phyloP scores from a whole-genome alignment of 2,329 filamentous ascomycete species.

The Leptographium flavum region DNA sequence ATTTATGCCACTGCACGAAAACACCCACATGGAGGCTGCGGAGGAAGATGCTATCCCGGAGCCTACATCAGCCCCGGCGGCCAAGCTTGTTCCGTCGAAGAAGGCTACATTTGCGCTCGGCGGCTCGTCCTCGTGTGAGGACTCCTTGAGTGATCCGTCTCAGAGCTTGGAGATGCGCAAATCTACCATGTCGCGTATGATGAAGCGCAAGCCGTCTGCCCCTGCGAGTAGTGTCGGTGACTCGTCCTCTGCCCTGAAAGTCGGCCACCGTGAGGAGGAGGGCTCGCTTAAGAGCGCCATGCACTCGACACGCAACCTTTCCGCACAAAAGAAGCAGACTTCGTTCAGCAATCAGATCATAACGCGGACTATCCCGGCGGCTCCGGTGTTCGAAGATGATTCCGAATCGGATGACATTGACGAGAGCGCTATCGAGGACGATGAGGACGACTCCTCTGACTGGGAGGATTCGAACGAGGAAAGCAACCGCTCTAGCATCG shows the following conservation, averaged over 20 bases:
- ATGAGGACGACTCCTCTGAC: slow-evolving; percentile 54
- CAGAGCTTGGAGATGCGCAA: slow-evolving; percentile 32
- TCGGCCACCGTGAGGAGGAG: slow-evolving; percentile 52
- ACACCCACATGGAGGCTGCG: neutral
- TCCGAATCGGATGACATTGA: slow-evolving; percentile 57
- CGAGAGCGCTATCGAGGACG: slow-evolving; percentile 73
- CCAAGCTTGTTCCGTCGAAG: slow-evolving; percentile 56
- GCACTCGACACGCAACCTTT: slow-evolving; percentile 28
- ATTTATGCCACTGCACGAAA: neutral
- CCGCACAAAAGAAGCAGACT: slow-evolving; percentile 54
- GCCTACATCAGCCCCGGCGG: slow-evolving; percentile 36
- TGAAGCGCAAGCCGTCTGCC: slow-evolving; percentile 13
- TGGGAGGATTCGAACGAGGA: slow-evolving; percentile 46
- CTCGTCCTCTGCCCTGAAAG: neutral
- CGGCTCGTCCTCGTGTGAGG: slow-evolving; percentile 66
- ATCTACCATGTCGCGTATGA: slow-evolving; percentile 18
- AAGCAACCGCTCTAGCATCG: slow-evolving; percentile 68
- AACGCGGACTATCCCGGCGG: slow-evolving; percentile 47
- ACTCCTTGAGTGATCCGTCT: slow-evolving; percentile 50
- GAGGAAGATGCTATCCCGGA: slow-evolving; percentile 40
- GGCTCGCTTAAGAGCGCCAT: slow-evolving; percentile 52
- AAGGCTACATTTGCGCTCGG: slow-evolving; percentile 60
- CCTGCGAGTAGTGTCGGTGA: neutral
- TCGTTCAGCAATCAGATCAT: slow-evolving; percentile 69
- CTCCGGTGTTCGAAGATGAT: slow-evolving; percentile 32